These are phyloP conservation scores for Fomitopsis schrenkii DNA, from an alignment of 1,284 basidiomycete species.

Conservation along the genomic window DNA sequence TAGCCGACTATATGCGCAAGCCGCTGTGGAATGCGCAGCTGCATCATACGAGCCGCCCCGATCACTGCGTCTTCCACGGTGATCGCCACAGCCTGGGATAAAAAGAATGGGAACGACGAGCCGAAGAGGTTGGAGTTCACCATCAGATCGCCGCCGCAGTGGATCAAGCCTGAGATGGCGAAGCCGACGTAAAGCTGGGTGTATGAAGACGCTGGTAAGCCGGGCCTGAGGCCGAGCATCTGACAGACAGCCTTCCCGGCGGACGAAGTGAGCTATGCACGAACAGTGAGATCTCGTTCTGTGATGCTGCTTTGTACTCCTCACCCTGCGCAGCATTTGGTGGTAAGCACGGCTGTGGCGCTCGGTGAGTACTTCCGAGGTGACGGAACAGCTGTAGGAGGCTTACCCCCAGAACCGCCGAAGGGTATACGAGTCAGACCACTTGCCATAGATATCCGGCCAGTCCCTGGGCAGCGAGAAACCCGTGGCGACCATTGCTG, in stretches of 20 bases:
- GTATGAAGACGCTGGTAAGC: constrained; percentile 23
- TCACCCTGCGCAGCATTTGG: constrained; percentile 23
- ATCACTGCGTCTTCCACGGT: constrained; percentile 27
- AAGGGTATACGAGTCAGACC: constrained; percentile 32
- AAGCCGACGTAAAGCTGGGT: constrained; percentile 31
- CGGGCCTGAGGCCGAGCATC: constrained; percentile 14
- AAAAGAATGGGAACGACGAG: constrained; percentile 23
- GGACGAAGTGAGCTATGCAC: constrained; percentile 16
- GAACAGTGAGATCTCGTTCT: neutral
- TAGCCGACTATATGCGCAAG: neutral
- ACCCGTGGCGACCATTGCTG: constrained; percentile 20
- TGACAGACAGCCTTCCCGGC: constrained; percentile 17
- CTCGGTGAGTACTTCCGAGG: neutral
- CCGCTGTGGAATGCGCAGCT: neutral
- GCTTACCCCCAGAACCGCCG: constrained; percentile 34
- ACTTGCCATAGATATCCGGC: constrained; percentile 30
- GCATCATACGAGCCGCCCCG: neutral
- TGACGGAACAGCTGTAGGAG: neutral
- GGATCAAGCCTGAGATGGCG: constrained; percentile 27
- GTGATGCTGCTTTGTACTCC: neutral
- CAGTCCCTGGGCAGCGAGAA: constrained; percentile 26
- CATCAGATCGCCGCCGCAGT: constrained; percentile 20
- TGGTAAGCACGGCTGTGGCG: constrained; percentile 28
- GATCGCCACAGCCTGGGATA: constrained; percentile 25
- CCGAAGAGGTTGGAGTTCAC: constrained; percentile 10